These are phyloP conservation scores for Phytophthora pseudosyringae DNA, from an alignment of 352 stramenopile genomes.

Conservation along the genomic window DNA sequence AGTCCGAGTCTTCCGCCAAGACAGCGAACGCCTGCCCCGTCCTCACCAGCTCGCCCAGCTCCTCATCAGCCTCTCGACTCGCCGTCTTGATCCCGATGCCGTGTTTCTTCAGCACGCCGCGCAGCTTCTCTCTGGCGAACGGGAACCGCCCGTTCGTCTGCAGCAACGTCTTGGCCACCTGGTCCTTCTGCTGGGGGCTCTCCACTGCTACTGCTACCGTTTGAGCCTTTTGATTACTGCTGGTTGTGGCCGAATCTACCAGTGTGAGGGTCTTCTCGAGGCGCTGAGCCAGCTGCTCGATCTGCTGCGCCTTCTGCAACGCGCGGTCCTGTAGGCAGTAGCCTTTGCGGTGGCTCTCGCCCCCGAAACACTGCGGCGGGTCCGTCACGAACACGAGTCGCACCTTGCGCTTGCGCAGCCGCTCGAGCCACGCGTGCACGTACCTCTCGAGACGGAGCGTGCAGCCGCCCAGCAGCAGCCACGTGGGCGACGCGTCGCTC, in stretches of 20 bases:
- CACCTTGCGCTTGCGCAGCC: slow-evolving; percentile 50
- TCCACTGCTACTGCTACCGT: not conserved
- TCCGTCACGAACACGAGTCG: slow-evolving; percentile 75
- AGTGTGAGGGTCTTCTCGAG: slow-evolving; percentile 23
- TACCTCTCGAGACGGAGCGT: slow-evolving; percentile 51
- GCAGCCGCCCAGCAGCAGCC: slow-evolving; percentile 73
- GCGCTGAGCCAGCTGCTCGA: slow-evolving; percentile 42
- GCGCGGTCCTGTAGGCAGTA: slow-evolving; percentile 61
- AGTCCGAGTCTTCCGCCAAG: slow-evolving; percentile 89
- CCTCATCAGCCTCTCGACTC: slow-evolving; percentile 77
- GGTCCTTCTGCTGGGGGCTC: slow-evolving; percentile 8
- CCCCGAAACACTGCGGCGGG: slow-evolving; percentile 78
- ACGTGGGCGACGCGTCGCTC: slow-evolving; percentile 36
- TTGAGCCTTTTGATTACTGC: not conserved
- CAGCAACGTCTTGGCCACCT: slow-evolving; percentile 45
- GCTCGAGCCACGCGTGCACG: slow-evolving; percentile 55
- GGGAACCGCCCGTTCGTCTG: slow-evolving; percentile 77
- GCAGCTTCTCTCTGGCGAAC: slow-evolving; percentile 78
- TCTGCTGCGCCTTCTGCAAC: slow-evolving; percentile 57
- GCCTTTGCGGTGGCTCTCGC: slow-evolving; percentile 70
- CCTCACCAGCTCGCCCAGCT: slow-evolving; percentile 70
- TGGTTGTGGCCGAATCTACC: not conserved
- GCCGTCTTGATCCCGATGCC: slow-evolving; percentile 59
- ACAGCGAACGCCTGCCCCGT: slow-evolving; percentile 61
- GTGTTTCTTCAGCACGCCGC: slow-evolving; percentile 58